These are phyloP conservation scores for Malassezia arunalokei DNA, from an alignment of 1,284 basidiomycete species.

Conservation along the genomic window DNA sequence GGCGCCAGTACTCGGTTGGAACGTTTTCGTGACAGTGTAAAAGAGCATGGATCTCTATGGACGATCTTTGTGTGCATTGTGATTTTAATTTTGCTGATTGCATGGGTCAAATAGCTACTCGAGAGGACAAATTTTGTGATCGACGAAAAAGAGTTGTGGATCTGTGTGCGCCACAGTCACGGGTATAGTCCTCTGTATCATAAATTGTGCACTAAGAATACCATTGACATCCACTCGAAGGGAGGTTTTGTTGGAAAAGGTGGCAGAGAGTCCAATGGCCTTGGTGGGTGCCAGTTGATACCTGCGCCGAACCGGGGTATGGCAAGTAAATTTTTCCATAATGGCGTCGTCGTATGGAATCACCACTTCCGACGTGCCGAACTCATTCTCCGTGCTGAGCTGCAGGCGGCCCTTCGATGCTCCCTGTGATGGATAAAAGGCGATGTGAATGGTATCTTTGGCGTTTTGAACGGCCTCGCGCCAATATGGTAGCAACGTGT, in stretches of 20 bases:
- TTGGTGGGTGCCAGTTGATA: constrained; percentile 5
- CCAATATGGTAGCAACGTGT: constrained; percentile 2
- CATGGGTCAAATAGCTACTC: constrained; percentile 23
- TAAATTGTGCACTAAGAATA: constrained; percentile 35
- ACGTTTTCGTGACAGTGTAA: constrained; percentile 23
- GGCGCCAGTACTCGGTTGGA: constrained; percentile 28
- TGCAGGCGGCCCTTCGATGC: not conserved
- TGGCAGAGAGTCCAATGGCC: constrained; percentile 24
- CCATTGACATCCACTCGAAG: constrained; percentile 31
- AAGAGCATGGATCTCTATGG: constrained; percentile 32
- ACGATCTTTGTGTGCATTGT: constrained; percentile 31
- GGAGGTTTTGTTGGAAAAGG: constrained; percentile 29
- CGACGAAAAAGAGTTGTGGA: too few relatives aligned
- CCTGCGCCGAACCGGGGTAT: not conserved
- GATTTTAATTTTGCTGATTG: constrained; percentile 32
- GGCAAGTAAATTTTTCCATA: constrained; percentile 12
- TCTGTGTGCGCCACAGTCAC: too few relatives aligned
- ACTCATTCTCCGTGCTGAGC: constrained; percentile 5
- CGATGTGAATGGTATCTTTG: constrained; percentile 1
- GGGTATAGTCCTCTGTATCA: constrained; percentile 14
- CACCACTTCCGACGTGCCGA: constrained; percentile 10
- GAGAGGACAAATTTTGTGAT: too few relatives aligned
- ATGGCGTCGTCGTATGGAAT: constrained; percentile 4
- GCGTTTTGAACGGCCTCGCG: constrained; percentile 4
- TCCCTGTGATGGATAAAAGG: not conserved